phyloP scores from a whole-genome alignment of 345 rosid genomes.

The Brassica carinata region DNA sequence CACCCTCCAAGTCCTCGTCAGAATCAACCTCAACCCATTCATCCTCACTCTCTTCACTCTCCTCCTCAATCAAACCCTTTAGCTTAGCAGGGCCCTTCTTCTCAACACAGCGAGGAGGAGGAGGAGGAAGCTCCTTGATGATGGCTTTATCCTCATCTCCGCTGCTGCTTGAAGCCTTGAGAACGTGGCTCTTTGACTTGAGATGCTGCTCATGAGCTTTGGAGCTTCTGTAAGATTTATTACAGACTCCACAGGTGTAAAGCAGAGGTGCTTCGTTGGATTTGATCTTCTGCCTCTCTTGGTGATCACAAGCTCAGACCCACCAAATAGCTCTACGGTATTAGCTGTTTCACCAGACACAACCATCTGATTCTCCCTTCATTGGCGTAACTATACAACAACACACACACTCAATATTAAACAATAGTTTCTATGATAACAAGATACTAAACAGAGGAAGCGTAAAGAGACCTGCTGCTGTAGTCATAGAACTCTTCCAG shows the following conservation, averaged over 20 bases:
- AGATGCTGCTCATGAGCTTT: slow-evolving; percentile 90
- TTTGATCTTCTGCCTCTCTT: slow-evolving; percentile 66
- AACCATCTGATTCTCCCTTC: slow-evolving; percentile 77
- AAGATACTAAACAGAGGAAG: not conserved
- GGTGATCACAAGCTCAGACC: slow-evolving; percentile 89
- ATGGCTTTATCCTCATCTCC: slow-evolving; percentile 52
- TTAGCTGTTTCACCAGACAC: slow-evolving; percentile 54
- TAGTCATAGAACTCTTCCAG: slow-evolving; percentile 96
- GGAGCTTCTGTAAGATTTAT: slow-evolving; percentile 74
- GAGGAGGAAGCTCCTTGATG: slow-evolving; percentile 54
- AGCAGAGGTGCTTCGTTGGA: slow-evolving; percentile 63
- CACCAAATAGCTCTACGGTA: slow-evolving; percentile 69
- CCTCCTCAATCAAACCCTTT: slow-evolving; percentile 50
- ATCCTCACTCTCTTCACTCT: slow-evolving; percentile 71
- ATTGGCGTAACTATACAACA: slow-evolving; percentile 66
- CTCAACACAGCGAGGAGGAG: slow-evolving; percentile 48
- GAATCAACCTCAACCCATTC: slow-evolving; percentile 89
- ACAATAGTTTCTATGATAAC: not conserved
- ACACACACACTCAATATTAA: slow-evolving; percentile 6
- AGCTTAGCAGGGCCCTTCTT: not conserved
- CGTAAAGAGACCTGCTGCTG: slow-evolving; percentile 63
- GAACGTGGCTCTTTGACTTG: slow-evolving; percentile 61
- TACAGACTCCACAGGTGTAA: slow-evolving; percentile 74
- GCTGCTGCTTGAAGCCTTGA: slow-evolving; percentile 35
- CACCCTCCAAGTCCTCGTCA: slow-evolving; percentile 62